A percentile compares a stretch with the other conserved stretches of the same genome.
These are phyloP conservation scores for Neonectria sp. DNA, from an alignment of 2,329 filamentous ascomycete species.

Conservation along the genomic window DNA sequence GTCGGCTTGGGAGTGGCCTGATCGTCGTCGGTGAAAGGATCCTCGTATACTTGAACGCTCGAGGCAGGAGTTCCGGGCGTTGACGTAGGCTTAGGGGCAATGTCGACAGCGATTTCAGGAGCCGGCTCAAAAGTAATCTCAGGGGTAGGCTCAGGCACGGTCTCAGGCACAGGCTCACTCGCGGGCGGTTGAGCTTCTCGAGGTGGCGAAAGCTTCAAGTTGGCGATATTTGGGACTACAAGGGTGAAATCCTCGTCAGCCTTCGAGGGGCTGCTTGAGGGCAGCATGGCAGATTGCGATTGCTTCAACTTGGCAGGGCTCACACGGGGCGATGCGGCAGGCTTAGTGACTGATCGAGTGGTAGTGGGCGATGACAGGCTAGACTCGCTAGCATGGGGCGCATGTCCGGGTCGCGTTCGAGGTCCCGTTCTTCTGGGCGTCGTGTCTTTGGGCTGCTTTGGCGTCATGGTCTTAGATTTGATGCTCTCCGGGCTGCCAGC, in stretches of 20 bases:
- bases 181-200: slow-evolving; percentile 35
- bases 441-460: slow-evolving; percentile 65
- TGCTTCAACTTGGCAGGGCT: slow-evolving; percentile 59
- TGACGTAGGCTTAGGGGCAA: slow-evolving; percentile 11
- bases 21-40: slow-evolving; percentile 69
- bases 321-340: slow-evolving; percentile 57
- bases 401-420: slow-evolving; percentile 63
- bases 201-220: slow-evolving; percentile 53
- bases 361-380: slow-evolving; percentile 63
- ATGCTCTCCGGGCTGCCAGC: slow-evolving; percentile 62
- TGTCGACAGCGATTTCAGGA: slow-evolving; percentile 2
- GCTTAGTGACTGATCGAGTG: slow-evolving; percentile 49
- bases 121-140: not conserved
- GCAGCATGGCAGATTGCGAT: slow-evolving; percentile 48
- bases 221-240: slow-evolving; percentile 64
- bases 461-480: slow-evolving; percentile 63
- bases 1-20: slow-evolving; percentile 62
- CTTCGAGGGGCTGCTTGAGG: slow-evolving; percentile 60
- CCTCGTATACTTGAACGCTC: slow-evolving; percentile 72
- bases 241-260: slow-evolving; percentile 69
- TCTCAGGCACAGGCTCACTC: slow-evolving; percentile 22
- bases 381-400: slow-evolving; percentile 66
- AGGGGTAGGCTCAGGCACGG: not conserved
- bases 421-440: slow-evolving; percentile 68
- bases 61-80: slow-evolving; percentile 31